These are phyloP conservation scores for Hyphopichia wangnamkhiaoensis DNA, from an alignment of 1,139 yeast species.

Conservation along the genomic window DNA sequence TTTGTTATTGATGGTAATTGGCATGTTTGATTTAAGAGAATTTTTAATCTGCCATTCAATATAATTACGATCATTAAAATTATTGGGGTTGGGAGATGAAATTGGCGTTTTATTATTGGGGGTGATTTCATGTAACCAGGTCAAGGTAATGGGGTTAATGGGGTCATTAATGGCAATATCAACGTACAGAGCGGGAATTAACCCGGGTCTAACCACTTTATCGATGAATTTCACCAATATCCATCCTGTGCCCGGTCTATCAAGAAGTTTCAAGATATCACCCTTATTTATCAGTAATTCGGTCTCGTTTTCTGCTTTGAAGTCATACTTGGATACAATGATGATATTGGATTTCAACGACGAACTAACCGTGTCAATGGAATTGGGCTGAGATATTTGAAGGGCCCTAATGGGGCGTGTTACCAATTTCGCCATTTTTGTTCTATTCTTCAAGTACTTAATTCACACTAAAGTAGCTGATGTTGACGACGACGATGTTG, in stretches of 20 bases:
- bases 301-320: conserved; percentile 31
- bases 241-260: conserved; percentile 45
- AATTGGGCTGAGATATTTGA: conserved; percentile 1
- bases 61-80: conserved; percentile 12
- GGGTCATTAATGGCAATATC: conserved; percentile 47
- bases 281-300: conserved; percentile 42
- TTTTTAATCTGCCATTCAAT: conserved; percentile 15
- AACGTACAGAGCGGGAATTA: conserved; percentile 46
- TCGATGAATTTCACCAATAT: conserved; percentile 44
- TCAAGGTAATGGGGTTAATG: conserved; percentile 35
- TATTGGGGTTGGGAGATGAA: conserved; percentile 6
- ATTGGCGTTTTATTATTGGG: conserved; percentile 4
- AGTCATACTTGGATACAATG: conserved; percentile 38
- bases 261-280: conserved; percentile 41
- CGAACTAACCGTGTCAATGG: conserved; percentile 7
- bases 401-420: conserved; percentile 1
- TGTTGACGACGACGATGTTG: not conserved
- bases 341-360: conserved; percentile 32
- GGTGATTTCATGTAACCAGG: conserved; percentile 32
- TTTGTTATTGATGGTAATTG: conserved; percentile 32
- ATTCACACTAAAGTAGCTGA: too few relatives aligned
- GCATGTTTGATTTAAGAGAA: conserved; percentile 12
- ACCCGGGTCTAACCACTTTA: conserved; percentile 34
- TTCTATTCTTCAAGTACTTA: too few relatives aligned
- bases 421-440: conserved; percentile 1